These are phyloP conservation scores for Aspergillus campestris DNA, from an alignment of 495 filamentous ascomycete genomes.

Conservation along the genomic window DNA sequence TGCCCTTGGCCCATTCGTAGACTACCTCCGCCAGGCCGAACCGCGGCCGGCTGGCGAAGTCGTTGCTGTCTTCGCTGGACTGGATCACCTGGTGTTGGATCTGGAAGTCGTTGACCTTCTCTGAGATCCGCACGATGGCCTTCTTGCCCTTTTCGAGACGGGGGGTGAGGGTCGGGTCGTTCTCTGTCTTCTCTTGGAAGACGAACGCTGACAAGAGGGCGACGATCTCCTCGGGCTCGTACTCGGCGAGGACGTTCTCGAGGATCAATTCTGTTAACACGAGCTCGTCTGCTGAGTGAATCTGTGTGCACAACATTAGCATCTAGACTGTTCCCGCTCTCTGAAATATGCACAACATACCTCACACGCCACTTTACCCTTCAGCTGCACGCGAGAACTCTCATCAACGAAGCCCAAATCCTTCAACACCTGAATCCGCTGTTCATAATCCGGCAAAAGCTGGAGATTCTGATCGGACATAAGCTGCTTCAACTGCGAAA, in stretches of 20 bases:
- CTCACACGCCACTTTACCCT: constrained; percentile 97
- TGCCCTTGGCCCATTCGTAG: constrained; percentile 95
- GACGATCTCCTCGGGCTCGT: constrained; percentile 93
- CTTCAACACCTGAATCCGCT: constrained; percentile 82
- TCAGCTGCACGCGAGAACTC: constrained; percentile 75
- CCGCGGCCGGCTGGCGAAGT: constrained; percentile 77
- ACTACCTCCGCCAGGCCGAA: constrained; percentile 97
- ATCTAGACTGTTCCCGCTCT: neutral
- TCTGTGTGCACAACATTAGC: constrained; percentile 27
- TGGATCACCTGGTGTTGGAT: constrained; percentile 84
- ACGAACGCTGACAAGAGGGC: constrained; percentile 91
- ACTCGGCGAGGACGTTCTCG: constrained; percentile 92
- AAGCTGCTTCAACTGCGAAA: constrained; percentile 69
- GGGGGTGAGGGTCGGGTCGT: constrained; percentile 71
- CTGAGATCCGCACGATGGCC: constrained; percentile 78
- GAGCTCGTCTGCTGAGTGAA: constrained; percentile 96
- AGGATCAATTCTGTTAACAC: constrained; percentile 93
- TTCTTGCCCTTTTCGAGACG: constrained; percentile 76
- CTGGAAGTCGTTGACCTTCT: constrained; percentile 84
- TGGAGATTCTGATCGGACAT: constrained; percentile 97
- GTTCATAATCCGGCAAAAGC: constrained; percentile 95
- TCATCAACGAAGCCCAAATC: constrained; percentile 87
- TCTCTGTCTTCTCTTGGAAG: constrained; percentile 96
- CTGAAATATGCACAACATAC: constrained; percentile 20
- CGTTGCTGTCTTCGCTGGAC: constrained; percentile 77